Percentiles rank a stretch among this genome's conserved stretches.
Evolutionary conservation across 164 flowering plant genomes (phyloP).

Genomic region (Tetracentron sinense): DNA sequence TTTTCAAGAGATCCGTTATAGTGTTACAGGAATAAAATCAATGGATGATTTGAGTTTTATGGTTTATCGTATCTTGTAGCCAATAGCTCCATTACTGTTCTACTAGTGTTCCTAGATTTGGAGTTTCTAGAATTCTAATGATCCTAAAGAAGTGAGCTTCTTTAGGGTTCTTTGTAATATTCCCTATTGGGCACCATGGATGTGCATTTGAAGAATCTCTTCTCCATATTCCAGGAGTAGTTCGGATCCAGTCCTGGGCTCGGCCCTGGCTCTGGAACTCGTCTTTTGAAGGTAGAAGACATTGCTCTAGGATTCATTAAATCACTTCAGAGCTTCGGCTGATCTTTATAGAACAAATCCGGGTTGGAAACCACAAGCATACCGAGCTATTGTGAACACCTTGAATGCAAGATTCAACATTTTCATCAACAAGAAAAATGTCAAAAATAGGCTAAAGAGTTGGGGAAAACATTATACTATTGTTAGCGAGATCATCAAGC

Average conservation of each 20-base stretch:
- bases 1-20: not conserved
- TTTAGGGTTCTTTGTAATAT: not conserved
- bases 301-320: slow-evolving; percentile 44
- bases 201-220: slow-evolving; percentile 55
- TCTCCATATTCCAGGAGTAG: slow-evolving; percentile 52
- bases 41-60: not conserved
- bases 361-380: no score
- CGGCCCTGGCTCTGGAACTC: slow-evolving; percentile 64
- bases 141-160: no score
- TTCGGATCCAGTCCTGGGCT: slow-evolving; percentile 74
- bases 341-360: slow-evolving; percentile 65
- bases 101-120: not conserved
- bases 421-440: no score
- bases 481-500: no score
- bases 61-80: not conserved
- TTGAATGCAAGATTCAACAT: no score
- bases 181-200: slow-evolving; percentile 33
- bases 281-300: slow-evolving; percentile 52
- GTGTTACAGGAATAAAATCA: no score
- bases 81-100: not conserved
- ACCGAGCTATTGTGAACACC: no score
- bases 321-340: slow-evolving; percentile 52
- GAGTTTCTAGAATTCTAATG: not conserved
- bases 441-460: no score
- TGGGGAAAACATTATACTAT: no score